Evolutionary conservation across 768 basidiomycete genomes (phyloP).

Genomic region (Coprinellus aureogranulatus): DNA sequence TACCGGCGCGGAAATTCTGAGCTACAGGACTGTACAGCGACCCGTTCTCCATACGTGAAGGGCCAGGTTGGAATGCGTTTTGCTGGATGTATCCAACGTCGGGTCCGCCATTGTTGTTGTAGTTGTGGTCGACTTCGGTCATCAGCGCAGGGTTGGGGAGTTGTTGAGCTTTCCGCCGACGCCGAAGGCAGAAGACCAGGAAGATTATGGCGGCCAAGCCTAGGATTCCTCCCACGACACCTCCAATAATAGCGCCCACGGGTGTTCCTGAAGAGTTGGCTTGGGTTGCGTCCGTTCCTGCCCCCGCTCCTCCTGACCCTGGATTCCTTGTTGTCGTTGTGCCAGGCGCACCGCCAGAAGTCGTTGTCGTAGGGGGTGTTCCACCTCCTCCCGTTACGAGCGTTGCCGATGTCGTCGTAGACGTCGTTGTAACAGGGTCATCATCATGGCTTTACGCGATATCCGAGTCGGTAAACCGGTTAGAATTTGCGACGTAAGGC

Average conservation of each 20-base stretch:
- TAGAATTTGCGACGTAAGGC: not conserved
- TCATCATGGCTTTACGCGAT: constrained; percentile 1
- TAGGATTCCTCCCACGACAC: constrained; percentile 5
- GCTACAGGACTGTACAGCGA: not conserved
- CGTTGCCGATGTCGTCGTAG: not conserved
- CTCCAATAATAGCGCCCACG: constrained; percentile 8
- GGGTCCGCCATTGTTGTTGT: too few species aligned
- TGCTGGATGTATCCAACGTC: not conserved
- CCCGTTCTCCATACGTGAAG: not conserved
- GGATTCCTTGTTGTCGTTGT: not conserved
- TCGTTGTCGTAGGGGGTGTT: not conserved
- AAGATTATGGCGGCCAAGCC: not conserved
- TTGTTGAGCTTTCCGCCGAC: not conserved
- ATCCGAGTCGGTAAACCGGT: not conserved
- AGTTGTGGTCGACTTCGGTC: too few species aligned
- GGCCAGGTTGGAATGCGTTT: not conserved
- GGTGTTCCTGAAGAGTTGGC: not conserved
- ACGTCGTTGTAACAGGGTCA: not conserved
- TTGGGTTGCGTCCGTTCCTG: not conserved
- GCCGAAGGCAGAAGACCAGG: not conserved
- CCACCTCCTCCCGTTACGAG: not conserved
- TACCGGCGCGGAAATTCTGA: not conserved
- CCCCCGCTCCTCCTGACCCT: not conserved
- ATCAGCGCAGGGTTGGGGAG: too few species aligned
- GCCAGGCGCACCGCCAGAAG: too few species aligned